Percentiles rank a stretch among this genome's conserved stretches.
Evolutionary conservation across 495 filamentous ascomycete species (phyloP).

Genomic region (Jackrogersella multiformis): DNA sequence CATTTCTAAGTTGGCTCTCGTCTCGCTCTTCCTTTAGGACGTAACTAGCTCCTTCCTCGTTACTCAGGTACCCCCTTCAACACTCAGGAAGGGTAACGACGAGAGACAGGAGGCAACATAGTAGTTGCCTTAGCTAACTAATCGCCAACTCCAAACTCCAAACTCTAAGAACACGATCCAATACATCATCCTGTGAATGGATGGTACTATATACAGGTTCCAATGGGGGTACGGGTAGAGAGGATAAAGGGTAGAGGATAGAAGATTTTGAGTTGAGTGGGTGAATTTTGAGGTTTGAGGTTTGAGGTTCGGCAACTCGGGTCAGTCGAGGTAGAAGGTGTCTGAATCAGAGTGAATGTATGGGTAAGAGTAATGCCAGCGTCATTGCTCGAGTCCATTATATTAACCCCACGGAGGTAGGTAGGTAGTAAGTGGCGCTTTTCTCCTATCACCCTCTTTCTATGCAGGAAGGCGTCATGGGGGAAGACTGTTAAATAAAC

Average conservation of each 20-base stretch:
- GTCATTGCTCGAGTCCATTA: background rate
- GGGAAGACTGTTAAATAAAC: background rate
- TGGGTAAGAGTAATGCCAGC: background rate
- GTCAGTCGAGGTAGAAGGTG: background rate
- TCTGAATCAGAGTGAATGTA: constrained; percentile 1
- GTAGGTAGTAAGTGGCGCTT: constrained; percentile 3
- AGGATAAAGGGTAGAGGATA: background rate
- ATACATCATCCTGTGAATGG: constrained; percentile 3
- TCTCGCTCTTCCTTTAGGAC: constrained; percentile 7
- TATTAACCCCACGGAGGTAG: constrained; percentile 11
- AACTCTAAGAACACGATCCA: constrained; percentile 11
- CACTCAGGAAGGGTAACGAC: constrained; percentile 4
- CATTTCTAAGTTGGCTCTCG: constrained; percentile 25
- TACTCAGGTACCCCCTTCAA: constrained; percentile 4
- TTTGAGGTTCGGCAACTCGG: background rate
- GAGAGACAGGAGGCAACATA: constrained; percentile 5
- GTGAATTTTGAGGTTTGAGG: background rate
- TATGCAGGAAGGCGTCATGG: constrained; percentile 6
- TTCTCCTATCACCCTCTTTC: constrained; percentile 17
- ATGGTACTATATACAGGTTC: constrained; percentile 30
- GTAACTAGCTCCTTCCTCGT: constrained; percentile 14
- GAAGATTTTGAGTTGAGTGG: background rate
- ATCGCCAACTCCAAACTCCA: constrained; percentile 5
- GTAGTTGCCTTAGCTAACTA: constrained; percentile 10
- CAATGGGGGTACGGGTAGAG: background rate